phyloP scores from a whole-genome alignment of 805 yeast genomes.

The Clavispora fructus region DNA sequence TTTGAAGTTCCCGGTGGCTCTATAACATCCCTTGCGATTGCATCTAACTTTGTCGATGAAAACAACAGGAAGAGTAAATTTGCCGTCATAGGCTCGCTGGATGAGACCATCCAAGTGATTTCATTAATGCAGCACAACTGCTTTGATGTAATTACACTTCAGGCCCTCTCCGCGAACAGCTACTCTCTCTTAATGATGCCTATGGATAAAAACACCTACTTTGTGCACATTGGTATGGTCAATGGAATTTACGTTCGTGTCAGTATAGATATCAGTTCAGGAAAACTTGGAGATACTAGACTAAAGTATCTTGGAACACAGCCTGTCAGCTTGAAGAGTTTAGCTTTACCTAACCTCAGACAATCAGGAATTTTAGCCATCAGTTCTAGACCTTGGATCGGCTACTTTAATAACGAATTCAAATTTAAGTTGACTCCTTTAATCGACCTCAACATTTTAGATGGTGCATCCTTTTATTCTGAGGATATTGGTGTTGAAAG shows the following conservation, averaged over 20 bases:
- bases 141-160: constrained; percentile 57
- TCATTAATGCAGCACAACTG: constrained; percentile 57
- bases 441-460: constrained; percentile 35
- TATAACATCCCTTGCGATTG: constrained; percentile 41
- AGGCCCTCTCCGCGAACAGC: constrained; percentile 52
- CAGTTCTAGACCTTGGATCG: constrained; percentile 54
- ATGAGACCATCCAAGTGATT: constrained; percentile 62
- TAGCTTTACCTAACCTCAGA: constrained; percentile 18
- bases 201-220: constrained; percentile 16
- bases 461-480: constrained; percentile 52
- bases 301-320: constrained; percentile 70
- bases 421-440: constrained; percentile 46
- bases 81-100: constrained; percentile 68
- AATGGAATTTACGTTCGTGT: constrained; percentile 77
- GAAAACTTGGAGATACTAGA: constrained; percentile 55
- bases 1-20: constrained; percentile 47
- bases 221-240: constrained; percentile 73
- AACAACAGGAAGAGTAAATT: constrained; percentile 45
- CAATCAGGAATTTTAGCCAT: constrained; percentile 41
- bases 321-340: constrained; percentile 47
- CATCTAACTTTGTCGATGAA: constrained; percentile 45
- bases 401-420: constrained; percentile 29
- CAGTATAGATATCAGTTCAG: constrained; percentile 51
- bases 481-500: constrained; percentile 61
- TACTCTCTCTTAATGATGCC: constrained; percentile 22